A percentile compares a stretch with the other conserved stretches of the same genome.
Evolutionary conservation across 192 early-diverging fungal genomes (phyloP).

Genomic region (Mortierella claussenii): DNA sequence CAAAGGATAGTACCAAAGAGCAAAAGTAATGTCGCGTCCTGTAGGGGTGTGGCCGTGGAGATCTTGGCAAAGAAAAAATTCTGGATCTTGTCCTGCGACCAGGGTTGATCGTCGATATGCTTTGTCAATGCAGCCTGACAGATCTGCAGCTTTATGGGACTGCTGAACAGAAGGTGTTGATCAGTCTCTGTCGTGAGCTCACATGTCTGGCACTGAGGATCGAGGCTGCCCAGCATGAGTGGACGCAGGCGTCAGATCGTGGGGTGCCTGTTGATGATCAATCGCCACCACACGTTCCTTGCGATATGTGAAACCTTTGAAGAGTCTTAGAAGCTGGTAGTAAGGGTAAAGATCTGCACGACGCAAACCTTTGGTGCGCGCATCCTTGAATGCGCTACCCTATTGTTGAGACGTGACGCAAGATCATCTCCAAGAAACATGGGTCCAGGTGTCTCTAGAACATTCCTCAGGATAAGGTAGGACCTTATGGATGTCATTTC

Average conservation of each 20-base stretch:
- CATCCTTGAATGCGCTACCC: neutral
- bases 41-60: too few relatives aligned
- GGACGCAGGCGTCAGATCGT: neutral
- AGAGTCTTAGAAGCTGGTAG: neutral
- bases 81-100: too few relatives aligned
- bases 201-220: neutral
- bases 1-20: too few relatives aligned
- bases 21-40: too few relatives aligned
- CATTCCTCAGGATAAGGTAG: neutral
- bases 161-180: conserved; percentile 2
- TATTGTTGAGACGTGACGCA: neutral
- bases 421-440: neutral
- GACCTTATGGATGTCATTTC: neutral
- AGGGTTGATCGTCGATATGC: too few relatives aligned
- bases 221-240: neutral
- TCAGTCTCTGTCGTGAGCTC: neutral
- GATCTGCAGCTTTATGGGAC: conserved; percentile 7
- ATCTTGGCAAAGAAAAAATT: too few relatives aligned
- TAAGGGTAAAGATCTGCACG: neutral
- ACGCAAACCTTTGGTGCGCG: neutral
- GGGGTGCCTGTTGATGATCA: neutral
- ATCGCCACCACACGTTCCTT: neutral
- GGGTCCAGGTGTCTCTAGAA: neutral
- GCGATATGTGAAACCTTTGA: neutral
- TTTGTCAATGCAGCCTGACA: too few relatives aligned